These are phyloP conservation scores for Yueomyces sp. DNA, from an alignment of 1,139 yeast genomes.

Conservation along the genomic window DNA sequence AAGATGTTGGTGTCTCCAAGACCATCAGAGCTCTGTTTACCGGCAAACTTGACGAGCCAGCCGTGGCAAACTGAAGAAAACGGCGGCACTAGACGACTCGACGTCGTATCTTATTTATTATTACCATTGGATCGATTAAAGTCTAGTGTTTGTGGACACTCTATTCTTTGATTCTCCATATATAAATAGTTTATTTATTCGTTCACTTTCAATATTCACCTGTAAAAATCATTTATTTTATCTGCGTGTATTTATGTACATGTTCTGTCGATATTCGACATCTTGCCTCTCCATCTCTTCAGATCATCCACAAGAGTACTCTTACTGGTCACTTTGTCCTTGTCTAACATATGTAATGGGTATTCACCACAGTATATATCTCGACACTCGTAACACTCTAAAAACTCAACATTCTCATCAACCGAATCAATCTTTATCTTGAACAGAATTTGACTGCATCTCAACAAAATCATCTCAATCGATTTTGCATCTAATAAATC, in stretches of 20 bases:
- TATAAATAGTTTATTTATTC: neutral
- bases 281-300: constrained; percentile 7
- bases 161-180: neutral
- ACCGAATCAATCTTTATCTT: constrained; percentile 12
- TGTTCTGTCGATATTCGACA: constrained; percentile 4
- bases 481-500: constrained; percentile 1
- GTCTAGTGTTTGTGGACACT: too few species aligned
- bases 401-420: constrained; percentile 6
- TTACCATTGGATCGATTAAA: too few species aligned
- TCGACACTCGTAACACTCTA: constrained; percentile 11
- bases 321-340: constrained; percentile 2
- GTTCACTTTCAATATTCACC: neutral
- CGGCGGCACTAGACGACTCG: too few species aligned
- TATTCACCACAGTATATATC: constrained; percentile 19
- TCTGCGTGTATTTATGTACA: constrained; percentile 2
- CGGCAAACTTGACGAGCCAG: neutral
- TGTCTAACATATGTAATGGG: constrained; percentile 6
- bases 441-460: constrained; percentile 1
- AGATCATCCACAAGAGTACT: constrained; percentile 4
- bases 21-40: neutral
- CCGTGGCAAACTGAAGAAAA: neutral
- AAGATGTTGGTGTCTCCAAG: neutral
- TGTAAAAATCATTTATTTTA: constrained; percentile 2
- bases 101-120: too few species aligned
- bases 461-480: constrained; percentile 12